Base-by-base conservation (phyloP, 306 rosid genomes). In the Cucumis hystrix region DNA sequence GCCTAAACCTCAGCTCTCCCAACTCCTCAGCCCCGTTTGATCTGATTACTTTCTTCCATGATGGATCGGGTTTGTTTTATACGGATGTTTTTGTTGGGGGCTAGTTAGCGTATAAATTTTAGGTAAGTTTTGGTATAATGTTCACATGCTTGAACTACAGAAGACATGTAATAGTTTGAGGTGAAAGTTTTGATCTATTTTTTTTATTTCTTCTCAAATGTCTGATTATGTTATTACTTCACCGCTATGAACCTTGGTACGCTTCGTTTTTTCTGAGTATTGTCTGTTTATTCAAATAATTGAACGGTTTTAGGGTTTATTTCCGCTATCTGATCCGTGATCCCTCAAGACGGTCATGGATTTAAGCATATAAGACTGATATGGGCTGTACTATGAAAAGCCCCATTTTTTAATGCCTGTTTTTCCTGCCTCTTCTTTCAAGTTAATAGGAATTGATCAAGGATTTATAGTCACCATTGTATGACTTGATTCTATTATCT, bases 1-100 rank as follows among this genome's bases (percentile, higher is more conserved):
- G 0, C 99, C 99, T 0, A 96, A 91, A 80, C 99, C 99, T 15
- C 90, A 86, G 3, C 84, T 92, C 58, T 89, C 88, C 18, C 99
- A 96, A 87, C 99, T 95, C 70, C 86, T 95, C 79, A 95, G 93
- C 89, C 99, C 99, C 15, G 98, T 95, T 67, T 95, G 88, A 92
- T 88, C 16, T 49, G 6, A 14, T 40, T 58, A 2, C 15, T 17
- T 51, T 73, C 43, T 20, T 81, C 54, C 49, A 20, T 72, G 1
- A 45, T 69, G 57, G 49, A 45, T 69, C 78, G 37, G 58, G 21
- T 72, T 72, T 70, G 37, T 43, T 43, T 69, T 20, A 21, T 43
- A 13, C 13, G 74, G n/a, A 47, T 47, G 30, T 45, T 20, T 69
- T 45, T 69, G 37, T 45, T 55, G 20, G 54, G 14, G 75, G 15